A percentile compares a stretch with the other conserved stretches of the same genome.
These are phyloP conservation scores for Darksidea phi DNA, from an alignment of 495 filamentous ascomycete species.

Conservation along the genomic window DNA sequence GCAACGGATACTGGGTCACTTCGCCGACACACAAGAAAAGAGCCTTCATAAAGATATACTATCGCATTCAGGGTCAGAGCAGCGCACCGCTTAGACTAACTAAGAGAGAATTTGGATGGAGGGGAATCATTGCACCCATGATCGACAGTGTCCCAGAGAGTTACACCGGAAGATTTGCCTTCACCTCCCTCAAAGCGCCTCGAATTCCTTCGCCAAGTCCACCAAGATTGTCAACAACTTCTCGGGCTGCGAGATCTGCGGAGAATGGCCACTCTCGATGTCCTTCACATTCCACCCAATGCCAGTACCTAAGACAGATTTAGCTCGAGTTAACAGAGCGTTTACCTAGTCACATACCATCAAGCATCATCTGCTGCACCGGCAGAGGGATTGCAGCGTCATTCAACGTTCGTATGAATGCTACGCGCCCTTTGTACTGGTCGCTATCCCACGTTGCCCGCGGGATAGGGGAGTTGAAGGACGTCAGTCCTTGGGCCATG, in stretches of 20 bases:
- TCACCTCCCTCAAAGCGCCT: not conserved
- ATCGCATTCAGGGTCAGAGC: no score
- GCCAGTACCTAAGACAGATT: no score
- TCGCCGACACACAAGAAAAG: no score
- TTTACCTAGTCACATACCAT: no score
- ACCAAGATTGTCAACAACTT: conserved; percentile 19
- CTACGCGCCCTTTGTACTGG: conserved; percentile 16
- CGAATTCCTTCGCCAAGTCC: conserved; percentile 15
- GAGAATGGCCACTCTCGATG: conserved; percentile 20
- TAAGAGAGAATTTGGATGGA: no score
- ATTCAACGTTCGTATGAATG: conserved; percentile 16
- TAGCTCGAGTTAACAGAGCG: no score
- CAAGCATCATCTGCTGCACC: conserved; percentile 25
- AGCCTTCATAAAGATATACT: no score
- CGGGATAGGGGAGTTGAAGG: conserved; percentile 19
- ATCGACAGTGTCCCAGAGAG: no score
- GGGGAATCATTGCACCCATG: no score
- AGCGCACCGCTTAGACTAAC: no score
- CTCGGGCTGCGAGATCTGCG: conserved; percentile 21
- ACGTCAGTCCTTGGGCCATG: conserved; percentile 23
- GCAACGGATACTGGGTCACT: no score
- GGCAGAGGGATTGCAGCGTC: conserved; percentile 21
- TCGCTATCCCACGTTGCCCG: conserved; percentile 22
- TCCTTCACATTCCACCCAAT: conserved; percentile 24
- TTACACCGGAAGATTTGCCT: no score